Conservation (phyloP, 305 asterid species). For the Fraxinus albicans region DNA sequence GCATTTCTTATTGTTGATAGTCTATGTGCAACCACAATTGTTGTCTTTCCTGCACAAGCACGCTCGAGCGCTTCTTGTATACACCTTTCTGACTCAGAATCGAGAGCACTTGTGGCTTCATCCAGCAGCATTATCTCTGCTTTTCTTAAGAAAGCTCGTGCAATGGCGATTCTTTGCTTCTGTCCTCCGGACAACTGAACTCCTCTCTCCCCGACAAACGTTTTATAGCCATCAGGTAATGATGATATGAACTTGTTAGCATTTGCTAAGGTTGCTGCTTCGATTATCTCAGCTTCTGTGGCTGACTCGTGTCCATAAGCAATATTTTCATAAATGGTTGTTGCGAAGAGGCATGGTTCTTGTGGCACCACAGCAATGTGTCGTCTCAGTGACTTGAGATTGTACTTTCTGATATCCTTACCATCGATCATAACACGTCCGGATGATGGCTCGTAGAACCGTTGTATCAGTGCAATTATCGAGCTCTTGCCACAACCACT, state of each 20-base stretch:
- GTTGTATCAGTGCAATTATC: slow-evolving; percentile 61
- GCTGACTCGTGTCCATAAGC: slow-evolving; percentile 90
- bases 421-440: slow-evolving; percentile 87
- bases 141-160: slow-evolving; percentile 88
- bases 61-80: slow-evolving; percentile 89
- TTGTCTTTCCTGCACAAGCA: slow-evolving; percentile 79
- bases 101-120: slow-evolving; percentile 96
- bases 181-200: slow-evolving; percentile 97
- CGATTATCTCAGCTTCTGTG: slow-evolving; percentile 82
- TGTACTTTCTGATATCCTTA: slow-evolving; percentile 81
- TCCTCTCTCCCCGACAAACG: slow-evolving; percentile 86
- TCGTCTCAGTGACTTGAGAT: slow-evolving; percentile 71
- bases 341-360: slow-evolving; percentile 90
- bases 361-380: slow-evolving; percentile 92
- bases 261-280: slow-evolving; percentile 82
- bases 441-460: slow-evolving; percentile 90
- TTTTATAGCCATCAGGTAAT: slow-evolving; percentile 87
- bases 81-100: slow-evolving; percentile 85
- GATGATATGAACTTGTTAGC: slow-evolving; percentile 90
- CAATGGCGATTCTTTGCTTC: slow-evolving; percentile 90
- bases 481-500: slow-evolving; percentile 99
- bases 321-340: slow-evolving; percentile 83
- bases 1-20: slow-evolving; percentile 82
- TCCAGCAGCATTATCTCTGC: slow-evolving; percentile 87
- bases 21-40: slow-evolving; percentile 87